phyloP scores from a whole-genome alignment of 306 rosid species.

The Arachis hypogaea region DNA sequence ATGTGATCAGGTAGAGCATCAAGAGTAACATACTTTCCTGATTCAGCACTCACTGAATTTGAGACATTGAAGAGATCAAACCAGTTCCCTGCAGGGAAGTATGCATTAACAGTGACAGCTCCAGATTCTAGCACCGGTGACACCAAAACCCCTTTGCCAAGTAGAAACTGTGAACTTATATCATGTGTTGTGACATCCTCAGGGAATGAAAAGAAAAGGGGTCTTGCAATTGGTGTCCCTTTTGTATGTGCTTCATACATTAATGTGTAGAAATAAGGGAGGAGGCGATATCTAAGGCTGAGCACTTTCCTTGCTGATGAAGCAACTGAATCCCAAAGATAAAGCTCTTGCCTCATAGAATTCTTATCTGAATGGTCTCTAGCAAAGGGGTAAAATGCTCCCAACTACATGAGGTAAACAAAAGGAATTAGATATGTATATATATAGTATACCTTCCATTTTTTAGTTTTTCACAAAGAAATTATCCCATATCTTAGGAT shows the following conservation, averaged over 20 bases:
- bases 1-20: conserved; percentile 76
- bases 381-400: conserved; percentile 89
- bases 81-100: conserved; percentile 82
- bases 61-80: conserved; percentile 81
- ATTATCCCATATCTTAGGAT: background rate
- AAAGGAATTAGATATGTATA: background rate
- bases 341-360: conserved; percentile 71
- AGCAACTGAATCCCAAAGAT: conserved; percentile 88
- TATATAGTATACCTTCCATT: background rate
- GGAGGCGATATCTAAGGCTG: conserved; percentile 77
- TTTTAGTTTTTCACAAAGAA: background rate
- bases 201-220: conserved; percentile 92
- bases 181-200: conserved; percentile 65
- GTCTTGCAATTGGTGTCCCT: conserved; percentile 88
- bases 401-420: conserved; percentile 57
- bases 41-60: conserved; percentile 49
- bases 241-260: conserved; percentile 73
- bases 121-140: conserved; percentile 72
- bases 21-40: conserved; percentile 59
- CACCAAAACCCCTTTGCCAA: conserved; percentile 74
- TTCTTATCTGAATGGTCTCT: conserved; percentile 70
- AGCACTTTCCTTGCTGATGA: conserved; percentile 79
- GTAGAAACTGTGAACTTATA: conserved; percentile 68
- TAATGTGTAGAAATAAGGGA: conserved; percentile 80
- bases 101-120: conserved; percentile 65